A percentile compares a stretch with the other conserved stretches of the same genome.
These are phyloP conservation scores for Cicer cuneatum DNA, from an alignment of 306 rosid genomes.

Conservation along the genomic window DNA sequence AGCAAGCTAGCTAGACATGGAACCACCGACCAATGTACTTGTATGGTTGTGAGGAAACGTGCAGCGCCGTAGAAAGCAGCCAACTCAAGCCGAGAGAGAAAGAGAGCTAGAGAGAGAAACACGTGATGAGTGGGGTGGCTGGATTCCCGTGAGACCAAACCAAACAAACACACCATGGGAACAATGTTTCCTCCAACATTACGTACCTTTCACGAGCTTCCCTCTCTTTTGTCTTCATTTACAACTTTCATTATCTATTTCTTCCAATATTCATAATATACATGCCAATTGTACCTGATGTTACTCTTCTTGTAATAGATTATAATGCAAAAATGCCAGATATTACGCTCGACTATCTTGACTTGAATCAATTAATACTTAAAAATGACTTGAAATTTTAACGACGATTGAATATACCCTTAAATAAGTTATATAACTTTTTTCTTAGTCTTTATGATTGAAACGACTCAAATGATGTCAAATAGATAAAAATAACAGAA, in stretches of 20 bases:
- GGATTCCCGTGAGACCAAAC: conserved; percentile 69
- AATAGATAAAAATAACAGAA: no score
- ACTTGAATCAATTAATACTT: no score
- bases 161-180: conserved; percentile 45
- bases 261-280: no score
- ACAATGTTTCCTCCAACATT: background rate
- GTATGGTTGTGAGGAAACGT: conserved; percentile 59
- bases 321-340: no score
- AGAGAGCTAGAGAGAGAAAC: conserved; percentile 46
- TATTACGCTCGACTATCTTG: no score
- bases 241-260: background rate
- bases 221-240: background rate
- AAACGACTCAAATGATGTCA: no score
- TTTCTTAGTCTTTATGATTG: no score
- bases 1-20: background rate
- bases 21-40: background rate
- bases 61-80: conserved; percentile 50
- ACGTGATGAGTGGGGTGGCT: conserved; percentile 71
- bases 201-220: conserved; percentile 45
- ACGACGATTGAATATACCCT: no score
- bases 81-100: conserved; percentile 32
- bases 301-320: no score
- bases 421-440: no score
- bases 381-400: no score
- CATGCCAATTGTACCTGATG: no score